Conservation (phyloP, 305 asterid genomes). For the Andrographis paniculata region DNA sequence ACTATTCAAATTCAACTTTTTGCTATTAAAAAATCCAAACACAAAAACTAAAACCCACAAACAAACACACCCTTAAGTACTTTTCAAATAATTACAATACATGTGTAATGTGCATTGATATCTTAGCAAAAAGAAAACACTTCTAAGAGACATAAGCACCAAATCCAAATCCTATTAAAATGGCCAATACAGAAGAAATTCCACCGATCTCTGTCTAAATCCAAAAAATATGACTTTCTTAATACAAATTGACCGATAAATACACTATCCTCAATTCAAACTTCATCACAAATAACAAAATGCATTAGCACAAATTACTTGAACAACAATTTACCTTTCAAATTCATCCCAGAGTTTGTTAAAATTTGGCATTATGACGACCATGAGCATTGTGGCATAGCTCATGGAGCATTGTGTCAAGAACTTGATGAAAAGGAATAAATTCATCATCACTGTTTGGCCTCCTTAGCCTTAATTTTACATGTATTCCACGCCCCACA, state of each 20-base stretch:
- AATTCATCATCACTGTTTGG: constrained; percentile 63
- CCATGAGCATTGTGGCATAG: constrained; percentile 82
- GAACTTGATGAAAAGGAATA: constrained; percentile 56
- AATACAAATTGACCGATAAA: neutral
- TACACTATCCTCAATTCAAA: neutral
- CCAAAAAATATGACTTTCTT: too few species aligned
- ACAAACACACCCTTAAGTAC: too few species aligned
- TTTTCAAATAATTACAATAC: too few species aligned
- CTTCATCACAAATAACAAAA: constrained; percentile 1
- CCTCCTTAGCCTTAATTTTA: constrained; percentile 83
- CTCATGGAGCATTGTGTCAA: constrained; percentile 96
- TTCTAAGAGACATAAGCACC: too few species aligned
- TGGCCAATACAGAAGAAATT: neutral
- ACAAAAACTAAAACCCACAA: too few species aligned
- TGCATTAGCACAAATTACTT: neutral
- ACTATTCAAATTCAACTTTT: too few species aligned
- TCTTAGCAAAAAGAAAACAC: too few species aligned
- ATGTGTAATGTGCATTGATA: too few species aligned
- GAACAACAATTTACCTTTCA: constrained; percentile 50
- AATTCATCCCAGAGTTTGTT: constrained; percentile 95
- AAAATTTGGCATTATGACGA: constrained; percentile 82
- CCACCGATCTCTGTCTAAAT: too few species aligned
- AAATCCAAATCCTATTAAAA: neutral
- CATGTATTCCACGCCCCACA: constrained; percentile 64
- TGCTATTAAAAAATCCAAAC: too few species aligned